Base-by-base conservation (phyloP, 2,329 filamentous ascomycete species). In the Colletotrichum sansevieriae region DNA sequence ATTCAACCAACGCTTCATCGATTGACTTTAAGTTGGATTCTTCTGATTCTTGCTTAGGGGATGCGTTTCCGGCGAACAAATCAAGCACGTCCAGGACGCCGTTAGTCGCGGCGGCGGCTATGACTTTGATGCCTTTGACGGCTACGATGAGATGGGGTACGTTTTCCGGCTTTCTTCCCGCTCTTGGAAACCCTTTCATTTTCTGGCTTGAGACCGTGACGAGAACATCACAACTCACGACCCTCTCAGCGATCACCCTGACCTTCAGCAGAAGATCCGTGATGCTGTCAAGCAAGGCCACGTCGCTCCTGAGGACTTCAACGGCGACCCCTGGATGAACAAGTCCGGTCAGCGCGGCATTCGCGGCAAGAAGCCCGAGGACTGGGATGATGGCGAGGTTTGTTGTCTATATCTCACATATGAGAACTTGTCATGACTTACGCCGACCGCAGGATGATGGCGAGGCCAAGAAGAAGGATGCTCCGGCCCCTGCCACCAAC, bases 301-400 rank as follows among this genome's bases (percentile, higher is more conserved):
- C 74, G 91, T 98, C 74, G 91, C 92, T 73, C 86, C 93, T 47
- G 91, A 93, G 59, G 95, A 98, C 74, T 98, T 94, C 89, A 95
- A 91, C 39, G 94, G 94, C 12, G 93, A 97, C 72, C 83, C 88
- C 3, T 91, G 92, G 75, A 87, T 88, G 81, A 97, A 96, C 76
- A 84, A 87, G 20, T 90, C 88, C 3, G 92, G 92, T 15, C 83
- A 85, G 74, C 85, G 82, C 68, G 91, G 91, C 25, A 92, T 92
- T 75, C 89, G 88, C 66, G 77, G 82, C 20, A 78, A 77, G 70
- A 75, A 76, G 62, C 72, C 73, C 52, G 75, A 76, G 57, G 68
- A 63, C 20, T 68, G 61, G 44, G 74, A 77, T 18, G 73, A 71
- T 4, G 65, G 70, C 11, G 71, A 74, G 15, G 70, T 68, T 33